phyloP scores from a whole-genome alignment of 352 stramenopile species.

The Globisporangium uncinulatum region DNA sequence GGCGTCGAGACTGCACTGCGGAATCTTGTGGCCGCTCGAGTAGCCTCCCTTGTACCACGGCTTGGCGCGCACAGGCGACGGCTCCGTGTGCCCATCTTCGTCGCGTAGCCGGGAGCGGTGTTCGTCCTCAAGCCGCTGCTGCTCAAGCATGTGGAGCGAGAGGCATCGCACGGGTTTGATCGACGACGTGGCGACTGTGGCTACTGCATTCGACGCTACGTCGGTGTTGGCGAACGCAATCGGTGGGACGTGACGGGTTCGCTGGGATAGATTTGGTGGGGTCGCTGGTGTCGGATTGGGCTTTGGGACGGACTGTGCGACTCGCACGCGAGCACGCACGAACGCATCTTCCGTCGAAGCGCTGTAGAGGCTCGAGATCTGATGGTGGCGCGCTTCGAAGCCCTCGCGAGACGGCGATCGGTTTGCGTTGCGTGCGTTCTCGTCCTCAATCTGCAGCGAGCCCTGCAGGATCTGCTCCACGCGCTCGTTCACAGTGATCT shows the following conservation, averaged over 20 bases:
- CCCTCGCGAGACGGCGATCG: constrained; percentile 23
- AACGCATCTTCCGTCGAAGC: constrained; percentile 43
- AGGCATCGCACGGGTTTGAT: constrained; percentile 24
- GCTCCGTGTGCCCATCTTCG: constrained; percentile 1
- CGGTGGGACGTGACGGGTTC: constrained; percentile 5
- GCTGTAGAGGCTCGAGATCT: constrained; percentile 44
- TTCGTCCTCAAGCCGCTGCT: constrained; percentile 12
- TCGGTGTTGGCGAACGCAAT: background rate
- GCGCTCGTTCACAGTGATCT: constrained; percentile 67
- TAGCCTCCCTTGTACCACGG: constrained; percentile 47
- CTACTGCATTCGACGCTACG: background rate
- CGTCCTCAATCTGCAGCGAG: constrained; percentile 26
- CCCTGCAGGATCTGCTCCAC: constrained; percentile 56
- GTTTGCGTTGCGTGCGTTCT: constrained; percentile 20
- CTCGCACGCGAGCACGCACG: constrained; percentile 17
- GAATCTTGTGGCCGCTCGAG: constrained; percentile 23
- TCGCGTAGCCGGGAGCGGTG: constrained; percentile 1
- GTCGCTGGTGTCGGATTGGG: background rate
- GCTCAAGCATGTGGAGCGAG: constrained; percentile 22
- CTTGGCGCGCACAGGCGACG: constrained; percentile 22
- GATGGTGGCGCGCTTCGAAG: constrained; percentile 26
- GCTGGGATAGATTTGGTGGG: background rate
- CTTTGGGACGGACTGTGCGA: constrained; percentile 16
- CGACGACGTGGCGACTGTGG: constrained; percentile 12
- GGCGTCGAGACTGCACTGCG: constrained; percentile 32